Percentiles rank a stretch among this genome's conserved stretches.
Evolutionary conservation across 1,284 basidiomycete genomes (phyloP).

Genomic region (Apiotrichum veenhuisii): DNA sequence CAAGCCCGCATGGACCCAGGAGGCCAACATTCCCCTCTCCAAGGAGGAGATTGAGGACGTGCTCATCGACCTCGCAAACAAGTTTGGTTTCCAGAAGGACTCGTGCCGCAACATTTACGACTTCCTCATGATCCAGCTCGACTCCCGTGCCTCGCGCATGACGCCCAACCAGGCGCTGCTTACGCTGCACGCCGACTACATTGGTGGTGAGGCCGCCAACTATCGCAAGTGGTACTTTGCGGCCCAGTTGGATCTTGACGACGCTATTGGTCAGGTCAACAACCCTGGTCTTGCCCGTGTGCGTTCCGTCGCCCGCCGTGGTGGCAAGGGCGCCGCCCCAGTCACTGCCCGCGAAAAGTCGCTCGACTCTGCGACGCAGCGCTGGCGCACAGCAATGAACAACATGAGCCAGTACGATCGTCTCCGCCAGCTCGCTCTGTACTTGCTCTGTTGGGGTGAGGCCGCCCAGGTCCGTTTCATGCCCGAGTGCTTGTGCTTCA

Average conservation of each 20-base stretch:
- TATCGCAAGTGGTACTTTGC: conserved; percentile 99
- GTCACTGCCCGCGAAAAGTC: conserved; percentile 68
- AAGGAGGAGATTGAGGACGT: conserved; percentile 99
- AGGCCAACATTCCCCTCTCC: conserved; percentile 88
- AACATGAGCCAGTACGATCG: conserved; percentile 99
- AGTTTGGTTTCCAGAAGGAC: conserved; percentile 97
- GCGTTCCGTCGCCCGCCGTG: conserved; percentile 64
- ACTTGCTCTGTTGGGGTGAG: conserved; percentile 96
- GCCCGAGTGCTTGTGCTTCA: conserved; percentile 96
- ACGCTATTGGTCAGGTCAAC: conserved; percentile 88
- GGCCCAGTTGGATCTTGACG: conserved; percentile 96
- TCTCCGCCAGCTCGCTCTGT: conserved; percentile 92
- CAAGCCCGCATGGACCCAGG: conserved; percentile 87
- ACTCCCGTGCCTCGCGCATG: conserved; percentile 96
- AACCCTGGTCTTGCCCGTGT: conserved; percentile 85
- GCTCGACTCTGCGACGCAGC: conserved; percentile 76
- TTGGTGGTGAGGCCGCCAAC: conserved; percentile 94
- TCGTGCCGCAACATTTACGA: conserved; percentile 72
- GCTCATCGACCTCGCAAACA: conserved; percentile 94
- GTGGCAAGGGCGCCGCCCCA: conserved; percentile 50
- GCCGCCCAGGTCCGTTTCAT: conserved; percentile 98
- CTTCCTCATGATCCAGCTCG: conserved; percentile 96
- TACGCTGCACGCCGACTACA: conserved; percentile 97
- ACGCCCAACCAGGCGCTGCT: conserved; percentile 90
- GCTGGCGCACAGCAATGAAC: conserved; percentile 98